A percentile compares a stretch with the other conserved stretches of the same genome.
Conservation (phyloP, 73 alveolate species). For the Paramecium sexaurelia region DNA sequence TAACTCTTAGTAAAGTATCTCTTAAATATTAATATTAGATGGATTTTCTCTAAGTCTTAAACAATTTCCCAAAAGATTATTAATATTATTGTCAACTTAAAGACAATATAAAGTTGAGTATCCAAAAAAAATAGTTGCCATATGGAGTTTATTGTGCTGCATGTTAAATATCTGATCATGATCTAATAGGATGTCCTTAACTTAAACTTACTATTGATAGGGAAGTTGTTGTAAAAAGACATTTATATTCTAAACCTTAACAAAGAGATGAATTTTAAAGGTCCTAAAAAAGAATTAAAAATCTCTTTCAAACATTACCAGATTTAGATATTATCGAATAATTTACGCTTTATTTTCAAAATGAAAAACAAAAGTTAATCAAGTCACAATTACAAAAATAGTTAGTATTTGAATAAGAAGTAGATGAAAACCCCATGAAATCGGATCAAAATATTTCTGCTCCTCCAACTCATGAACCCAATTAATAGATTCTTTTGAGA, state of each 20-base stretch:
- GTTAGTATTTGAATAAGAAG: neutral
- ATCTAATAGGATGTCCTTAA: neutral
- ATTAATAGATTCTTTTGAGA: neutral
- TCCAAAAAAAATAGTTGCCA: neutral
- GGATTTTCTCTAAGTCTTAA: neutral
- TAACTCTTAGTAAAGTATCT: slow-evolving; percentile 11
- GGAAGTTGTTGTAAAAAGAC: neutral
- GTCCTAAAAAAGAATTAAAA: neutral
- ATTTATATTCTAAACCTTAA: neutral
- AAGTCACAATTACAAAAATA: neutral
- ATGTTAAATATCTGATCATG: neutral
- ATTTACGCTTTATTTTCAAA: neutral
- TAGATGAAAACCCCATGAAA: neutral
- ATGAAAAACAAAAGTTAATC: neutral
- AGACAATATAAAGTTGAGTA: neutral
- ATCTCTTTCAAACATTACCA: neutral
- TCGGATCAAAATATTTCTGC: neutral
- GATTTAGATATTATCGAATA: slow-evolving; percentile 11
- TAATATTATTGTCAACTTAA: slow-evolving; percentile 11
- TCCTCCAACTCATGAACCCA: neutral
- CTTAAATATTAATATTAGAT: neutral
- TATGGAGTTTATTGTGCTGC: slow-evolving; percentile 17
- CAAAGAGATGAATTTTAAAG: neutral
- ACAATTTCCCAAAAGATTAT: slow-evolving; percentile 29
- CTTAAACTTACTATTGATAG: neutral